Conservation (phyloP, 1,139 yeast genomes). For the Yamadazyma sp. region DNA sequence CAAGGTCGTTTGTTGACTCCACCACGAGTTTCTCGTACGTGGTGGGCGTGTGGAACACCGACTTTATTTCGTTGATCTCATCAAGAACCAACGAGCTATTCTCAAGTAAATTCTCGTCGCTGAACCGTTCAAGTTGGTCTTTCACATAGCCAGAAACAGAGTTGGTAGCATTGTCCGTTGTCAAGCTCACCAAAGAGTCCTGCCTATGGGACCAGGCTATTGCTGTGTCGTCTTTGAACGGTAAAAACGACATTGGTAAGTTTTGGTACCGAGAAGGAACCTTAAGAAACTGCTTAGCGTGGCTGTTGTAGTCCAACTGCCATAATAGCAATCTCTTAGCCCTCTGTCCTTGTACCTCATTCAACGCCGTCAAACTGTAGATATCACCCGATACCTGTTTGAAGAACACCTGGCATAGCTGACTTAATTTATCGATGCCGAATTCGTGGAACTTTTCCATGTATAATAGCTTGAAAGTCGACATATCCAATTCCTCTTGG, state of each 20-base stretch:
- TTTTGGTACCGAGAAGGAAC: slow-evolving; percentile 17
- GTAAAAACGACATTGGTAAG: slow-evolving; percentile 18
- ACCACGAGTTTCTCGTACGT: background rate
- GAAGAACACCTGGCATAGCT: slow-evolving; percentile 38
- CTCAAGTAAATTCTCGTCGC: slow-evolving; percentile 5
- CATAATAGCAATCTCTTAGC: slow-evolving; percentile 42
- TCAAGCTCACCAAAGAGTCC: slow-evolving; percentile 22
- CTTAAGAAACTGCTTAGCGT: slow-evolving; percentile 21
- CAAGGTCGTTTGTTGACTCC: background rate
- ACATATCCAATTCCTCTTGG: slow-evolving; percentile 33
- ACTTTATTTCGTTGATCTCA: slow-evolving; percentile 10
- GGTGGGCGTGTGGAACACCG: slow-evolving; percentile 10
- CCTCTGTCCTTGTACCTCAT: slow-evolving; percentile 26
- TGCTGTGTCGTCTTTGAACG: slow-evolving; percentile 33
- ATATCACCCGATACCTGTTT: slow-evolving; percentile 19
- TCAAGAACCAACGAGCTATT: slow-evolving; percentile 6
- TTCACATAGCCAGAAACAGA: slow-evolving; percentile 5
- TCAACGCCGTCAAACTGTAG: slow-evolving; percentile 34
- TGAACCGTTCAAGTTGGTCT: slow-evolving; percentile 7
- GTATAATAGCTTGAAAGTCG: slow-evolving; percentile 23
- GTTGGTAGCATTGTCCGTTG: background rate
- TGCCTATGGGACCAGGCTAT: slow-evolving; percentile 35
- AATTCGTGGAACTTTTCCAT: slow-evolving; percentile 26
- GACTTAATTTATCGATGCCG: slow-evolving; percentile 26
- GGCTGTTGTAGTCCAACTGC: slow-evolving; percentile 37